phyloP scores from a whole-genome alignment of 164 flowering plant species.

The Cinnamomum chago region DNA sequence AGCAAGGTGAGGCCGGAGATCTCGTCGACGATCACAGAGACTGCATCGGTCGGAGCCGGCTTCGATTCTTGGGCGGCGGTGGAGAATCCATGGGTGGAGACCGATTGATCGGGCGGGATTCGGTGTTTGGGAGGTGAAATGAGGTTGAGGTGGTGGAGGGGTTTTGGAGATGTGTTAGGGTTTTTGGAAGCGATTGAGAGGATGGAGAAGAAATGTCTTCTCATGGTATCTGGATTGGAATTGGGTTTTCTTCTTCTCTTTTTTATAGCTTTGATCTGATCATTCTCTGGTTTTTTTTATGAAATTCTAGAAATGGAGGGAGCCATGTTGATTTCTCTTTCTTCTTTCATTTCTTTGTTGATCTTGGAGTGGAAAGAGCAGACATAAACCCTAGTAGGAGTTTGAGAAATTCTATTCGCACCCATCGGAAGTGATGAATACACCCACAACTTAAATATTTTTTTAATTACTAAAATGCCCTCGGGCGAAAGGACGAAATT shows the following conservation, averaged over 20 bases:
- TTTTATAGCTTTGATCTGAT: no score
- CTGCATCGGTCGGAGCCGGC: conserved; percentile 13
- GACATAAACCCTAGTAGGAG: no score
- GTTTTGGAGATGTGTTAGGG: background rate
- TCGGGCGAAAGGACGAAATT: no score
- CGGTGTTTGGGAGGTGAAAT: background rate
- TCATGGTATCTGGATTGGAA: background rate
- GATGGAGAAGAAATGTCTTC: background rate
- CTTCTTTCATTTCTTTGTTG: no score
- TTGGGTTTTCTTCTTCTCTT: no score
- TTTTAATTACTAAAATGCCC: no score
- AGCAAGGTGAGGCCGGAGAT: conserved; percentile 56
- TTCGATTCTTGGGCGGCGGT: background rate
- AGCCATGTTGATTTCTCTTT: no score
- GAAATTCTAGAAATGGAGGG: background rate
- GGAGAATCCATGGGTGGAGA: background rate
- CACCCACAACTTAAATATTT: no score
- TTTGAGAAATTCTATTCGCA: no score
- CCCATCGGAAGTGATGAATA: no score
- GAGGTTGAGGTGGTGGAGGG: background rate
- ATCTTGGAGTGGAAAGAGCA: no score
- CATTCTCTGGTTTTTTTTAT: background rate
- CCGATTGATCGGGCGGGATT: background rate
- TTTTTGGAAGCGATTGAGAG: background rate
- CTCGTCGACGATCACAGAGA: conserved; percentile 63